Evolutionary conservation across 2,329 filamentous ascomycete species (phyloP).

Genomic region (Colletotrichum plurivorum): DNA sequence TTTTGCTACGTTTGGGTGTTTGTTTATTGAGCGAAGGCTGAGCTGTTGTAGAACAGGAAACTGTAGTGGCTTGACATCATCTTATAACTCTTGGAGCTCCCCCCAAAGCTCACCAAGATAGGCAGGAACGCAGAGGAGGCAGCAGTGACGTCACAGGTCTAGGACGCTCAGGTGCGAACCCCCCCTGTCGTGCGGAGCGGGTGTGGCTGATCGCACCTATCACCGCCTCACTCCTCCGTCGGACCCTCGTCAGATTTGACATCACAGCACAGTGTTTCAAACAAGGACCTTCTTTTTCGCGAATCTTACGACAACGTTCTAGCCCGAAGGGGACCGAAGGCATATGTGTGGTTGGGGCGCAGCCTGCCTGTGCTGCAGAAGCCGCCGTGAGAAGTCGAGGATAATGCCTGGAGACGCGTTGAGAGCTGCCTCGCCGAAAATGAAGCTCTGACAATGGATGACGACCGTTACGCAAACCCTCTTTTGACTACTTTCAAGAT

Average conservation of each 20-base stretch:
- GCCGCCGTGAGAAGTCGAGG: too few species aligned
- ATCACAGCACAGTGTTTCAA: conserved; percentile 29
- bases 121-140: neutral
- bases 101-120: neutral
- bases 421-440: too few species aligned
- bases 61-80: neutral
- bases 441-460: too few species aligned
- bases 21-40: neutral
- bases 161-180: neutral
- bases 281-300: neutral
- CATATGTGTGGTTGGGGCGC: neutral
- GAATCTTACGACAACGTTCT: neutral
- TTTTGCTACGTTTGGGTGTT: neutral
- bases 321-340: conserved; percentile 1
- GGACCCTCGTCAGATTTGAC: conserved; percentile 21
- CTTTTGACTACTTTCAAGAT: too few species aligned
- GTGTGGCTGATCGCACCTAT: conserved; percentile 36
- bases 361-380: too few species aligned
- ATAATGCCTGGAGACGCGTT: too few species aligned
- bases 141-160: conserved; percentile 25
- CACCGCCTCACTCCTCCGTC: conserved; percentile 11
- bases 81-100: conserved; percentile 9
- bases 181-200: conserved; percentile 12
- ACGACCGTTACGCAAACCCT: too few species aligned
- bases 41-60: neutral